Evolutionary conservation across 352 stramenopile species (phyloP), one percentile per base, ranked within the genome.

Genomic region (Globisporangium spiculum): DNA sequence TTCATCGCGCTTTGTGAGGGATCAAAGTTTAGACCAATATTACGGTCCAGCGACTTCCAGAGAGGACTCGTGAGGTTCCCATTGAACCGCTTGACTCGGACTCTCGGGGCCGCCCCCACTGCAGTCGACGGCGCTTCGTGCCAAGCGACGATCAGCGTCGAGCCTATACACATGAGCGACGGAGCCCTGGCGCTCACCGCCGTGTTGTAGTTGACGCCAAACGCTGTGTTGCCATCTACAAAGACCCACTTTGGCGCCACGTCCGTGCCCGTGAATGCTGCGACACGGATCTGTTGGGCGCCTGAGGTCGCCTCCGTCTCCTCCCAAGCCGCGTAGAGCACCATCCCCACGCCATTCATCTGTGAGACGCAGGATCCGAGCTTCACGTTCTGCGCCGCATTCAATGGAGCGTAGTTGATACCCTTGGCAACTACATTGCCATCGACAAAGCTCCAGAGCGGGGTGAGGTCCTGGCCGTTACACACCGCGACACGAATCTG

Each of bases 401-500:
- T 78, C 8, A 75, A 34, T 5, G 57, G 34, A 0, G 68, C 78
- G 12, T 77, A 87, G 60, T 91, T 90, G 5, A 90, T 54, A 0
- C 83, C 79, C 58, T 62, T 67, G 0, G 66, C 34, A 1, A 66
- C 75, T 6, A 61, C 57, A 20, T 88, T 91, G 0, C 80, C 85
- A 46, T 91, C 85, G 16, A 88, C 71, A 73, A 90, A 91, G 0
- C 59, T 60, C 85, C 85, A 93, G 0, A 41, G 53, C 4, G 80
- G 80, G 1, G 73, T n/a, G 3, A 65, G 36, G 48, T 88, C 74
- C 5, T 83, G 58, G 0, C 79, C 68, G 62, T 85, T 89, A 44
- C 75, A 93, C 20, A 91, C 71, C 0, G 75, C 75, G 1, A 92
- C 79, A 32, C 83, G 86, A 41, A 90, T 79, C 36, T 91, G 81